Evolutionary conservation across 805 yeast genomes (phyloP), one percentile per base, ranked within the genome.

Genomic region (Candida berthetii): DNA sequence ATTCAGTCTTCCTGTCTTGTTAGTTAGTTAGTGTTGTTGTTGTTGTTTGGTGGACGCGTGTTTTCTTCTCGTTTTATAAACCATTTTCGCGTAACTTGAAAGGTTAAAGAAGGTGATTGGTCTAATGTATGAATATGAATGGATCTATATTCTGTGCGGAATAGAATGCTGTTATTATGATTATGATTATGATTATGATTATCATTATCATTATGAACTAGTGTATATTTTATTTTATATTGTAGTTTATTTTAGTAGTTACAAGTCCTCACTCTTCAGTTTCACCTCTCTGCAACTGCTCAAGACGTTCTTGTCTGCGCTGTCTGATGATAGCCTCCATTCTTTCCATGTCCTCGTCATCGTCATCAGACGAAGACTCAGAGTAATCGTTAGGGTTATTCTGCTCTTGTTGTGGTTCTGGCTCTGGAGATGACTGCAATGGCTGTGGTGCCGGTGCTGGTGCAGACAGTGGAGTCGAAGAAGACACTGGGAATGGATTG

Each of bases 281-380:
- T 16, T 31, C 19, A 16, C 34, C 19, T 15, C 15, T 31, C 13
- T 16, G 8, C 7, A 31, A 9, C 17, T 31, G 19, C 15, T 17
- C 19, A 4, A 31, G 15, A 9, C 77, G 78, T 28, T 77, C 82
- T 32, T 69, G 66, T 48, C 73, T 72, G 52, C 72, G 79, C 56
- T 61, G 39, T 61, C 71, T 45, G 60, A 60, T 61, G 17, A 65
- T 47, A 43, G 59, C 58, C 42, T 58, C 68, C 54, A 69, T 69
- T 37, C 75, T 70, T 45, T 64, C 68, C 53, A 65, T 62, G 41
- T 74, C 71, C 10, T 71, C 78, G 15, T 71, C 71, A 44, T 61
- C 67, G 18, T 64, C 61, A 15, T 55, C 60, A 9, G 58, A 55
- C 7, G 50, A 51, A 43, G 43, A 38, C 1, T 41, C 47, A 4